A percentile compares a stretch with the other conserved stretches of the same genome.
phyloP scores from a whole-genome alignment of 257 asterid genomes.

The Solanum habrochaites region DNA sequence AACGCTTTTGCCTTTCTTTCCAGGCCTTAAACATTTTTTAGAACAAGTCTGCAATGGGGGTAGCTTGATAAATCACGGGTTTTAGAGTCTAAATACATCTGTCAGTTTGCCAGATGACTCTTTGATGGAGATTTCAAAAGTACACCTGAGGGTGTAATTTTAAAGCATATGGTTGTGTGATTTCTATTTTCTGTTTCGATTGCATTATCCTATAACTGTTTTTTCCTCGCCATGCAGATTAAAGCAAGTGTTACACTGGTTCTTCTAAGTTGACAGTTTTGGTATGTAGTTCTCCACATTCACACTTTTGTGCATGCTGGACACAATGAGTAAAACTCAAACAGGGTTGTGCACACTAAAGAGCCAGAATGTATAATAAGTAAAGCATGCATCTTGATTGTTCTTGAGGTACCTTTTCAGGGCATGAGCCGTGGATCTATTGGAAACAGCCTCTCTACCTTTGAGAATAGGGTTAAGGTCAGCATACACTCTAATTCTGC shows the following conservation, averaged over 20 bases:
- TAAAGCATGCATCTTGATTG: not conserved
- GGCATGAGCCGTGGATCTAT: not conserved
- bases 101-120: not conserved
- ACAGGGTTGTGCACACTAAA: not conserved
- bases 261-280: constrained; percentile 72
- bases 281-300: constrained; percentile 13
- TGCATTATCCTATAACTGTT: not conserved
- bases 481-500: not conserved
- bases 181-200: not conserved
- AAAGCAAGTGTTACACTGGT: constrained; percentile 63
- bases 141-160: not conserved
- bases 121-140: not conserved
- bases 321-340: not conserved
- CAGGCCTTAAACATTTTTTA: constrained; percentile 76
- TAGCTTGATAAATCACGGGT: constrained; percentile 64
- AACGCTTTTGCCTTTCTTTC: not conserved
- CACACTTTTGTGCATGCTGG: not conserved
- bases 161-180: not conserved
- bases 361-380: not conserved
- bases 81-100: not conserved
- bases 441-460: not conserved
- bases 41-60: constrained; percentile 71
- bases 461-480: not conserved
- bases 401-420: not conserved
- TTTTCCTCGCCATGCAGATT: constrained; percentile 34